Base-by-base conservation (phyloP, 495 filamentous ascomycete genomes). In the Podospora didyma region DNA sequence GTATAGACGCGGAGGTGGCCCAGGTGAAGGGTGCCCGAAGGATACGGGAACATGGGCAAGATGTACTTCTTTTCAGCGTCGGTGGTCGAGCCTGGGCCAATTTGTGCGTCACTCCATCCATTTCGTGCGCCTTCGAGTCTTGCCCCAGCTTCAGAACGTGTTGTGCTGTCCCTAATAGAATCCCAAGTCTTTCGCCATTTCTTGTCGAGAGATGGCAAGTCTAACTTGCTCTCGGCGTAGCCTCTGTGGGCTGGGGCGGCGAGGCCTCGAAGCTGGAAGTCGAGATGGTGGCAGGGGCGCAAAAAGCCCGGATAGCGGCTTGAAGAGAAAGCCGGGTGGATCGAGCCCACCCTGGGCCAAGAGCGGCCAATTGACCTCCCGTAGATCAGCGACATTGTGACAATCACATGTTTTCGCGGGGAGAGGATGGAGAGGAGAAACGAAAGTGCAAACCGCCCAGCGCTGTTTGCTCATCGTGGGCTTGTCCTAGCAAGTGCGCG, bases 1-100 rank as follows among this genome's bases (percentile, higher is more conserved):
- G 91, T 92, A 75, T 96, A 96, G 46, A 94, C 89, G 2, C 91
- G 83, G 14, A 96, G 76, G 69, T 96, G 91, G 16, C 91, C 91
- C 64, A 96, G 84, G 69, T 96, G 91, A n/a, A 96, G 80, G 24
- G 85, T 85, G 9, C 91, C 91, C 0, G 91, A 96, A 2, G 91
- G 91, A 69, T 96, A 96, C 2, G 91, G 91, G 64, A 96, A 96
- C 91, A 96, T 96, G 53, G 91, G 87, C 20, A 94, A 75, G 61
- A 96, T 82, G 66, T 93, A 96, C 62, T 82, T 86, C 61, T 83
- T 86, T 52, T 54, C 63, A 41, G 57, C 54, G 34, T 37, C 60
- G 17, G 28, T 53, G 59, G 28, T 58, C 49, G 37, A 48, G 42
- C 56, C 14, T 19, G n/a, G 21, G 71, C 34, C 51, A 51, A n/a